These are phyloP conservation scores for Salix caprea DNA, from an alignment of 345 rosid species.

Conservation along the genomic window DNA sequence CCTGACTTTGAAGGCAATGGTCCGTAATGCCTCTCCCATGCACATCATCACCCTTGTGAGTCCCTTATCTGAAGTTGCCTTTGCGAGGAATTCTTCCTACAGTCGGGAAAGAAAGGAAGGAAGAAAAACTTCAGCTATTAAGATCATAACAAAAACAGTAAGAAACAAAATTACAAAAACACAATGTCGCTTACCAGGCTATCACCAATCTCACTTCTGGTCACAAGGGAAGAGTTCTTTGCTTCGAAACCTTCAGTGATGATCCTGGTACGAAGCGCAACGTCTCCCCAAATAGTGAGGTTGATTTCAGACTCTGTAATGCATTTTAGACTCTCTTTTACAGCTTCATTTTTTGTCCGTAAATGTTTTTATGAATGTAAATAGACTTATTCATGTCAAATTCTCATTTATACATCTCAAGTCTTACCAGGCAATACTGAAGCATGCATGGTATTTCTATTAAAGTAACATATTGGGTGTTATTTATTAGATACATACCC, in stretches of 20 bases:
- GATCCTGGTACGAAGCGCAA: conserved; percentile 50
- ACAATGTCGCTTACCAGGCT: conserved; percentile 61
- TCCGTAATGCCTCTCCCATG: conserved; percentile 95
- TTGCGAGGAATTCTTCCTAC: too few relatives aligned
- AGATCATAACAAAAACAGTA: background rate
- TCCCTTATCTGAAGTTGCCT: conserved; percentile 82
- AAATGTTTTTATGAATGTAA: background rate
- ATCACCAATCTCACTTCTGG: conserved; percentile 88
- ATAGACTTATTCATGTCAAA: background rate
- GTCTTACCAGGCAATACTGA: background rate
- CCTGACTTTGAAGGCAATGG: conserved; percentile 84
- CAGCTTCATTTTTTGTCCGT: conserved; percentile 27
- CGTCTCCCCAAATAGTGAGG: conserved; percentile 72
- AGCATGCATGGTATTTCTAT: background rate
- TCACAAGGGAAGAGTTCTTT: conserved; percentile 51
- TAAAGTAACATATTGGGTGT: background rate
- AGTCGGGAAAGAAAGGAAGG: too few relatives aligned
- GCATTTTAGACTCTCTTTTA: background rate
- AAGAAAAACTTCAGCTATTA: background rate
- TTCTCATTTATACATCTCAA: background rate
- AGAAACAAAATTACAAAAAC: background rate
- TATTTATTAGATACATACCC: conserved; percentile 35
- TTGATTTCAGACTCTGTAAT: conserved; percentile 35
- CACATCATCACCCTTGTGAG: conserved; percentile 66
- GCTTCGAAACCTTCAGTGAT: conserved; percentile 43